Percentiles rank a stretch among this genome's conserved stretches.
phyloP scores from a whole-genome alignment of 441 rosid genomes.

The Cnidoscolus chayamansa region DNA sequence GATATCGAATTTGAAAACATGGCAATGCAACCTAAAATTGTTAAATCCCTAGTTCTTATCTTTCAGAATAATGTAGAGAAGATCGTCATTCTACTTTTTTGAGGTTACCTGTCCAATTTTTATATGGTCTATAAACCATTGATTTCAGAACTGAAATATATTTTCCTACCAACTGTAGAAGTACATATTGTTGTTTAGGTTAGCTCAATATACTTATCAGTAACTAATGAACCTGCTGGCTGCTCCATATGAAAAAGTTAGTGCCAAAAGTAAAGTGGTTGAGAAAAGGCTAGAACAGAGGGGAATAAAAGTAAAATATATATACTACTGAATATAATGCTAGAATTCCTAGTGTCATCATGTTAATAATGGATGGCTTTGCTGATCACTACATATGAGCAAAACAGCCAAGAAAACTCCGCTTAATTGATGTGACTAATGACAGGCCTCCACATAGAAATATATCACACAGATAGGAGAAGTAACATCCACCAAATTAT shows the following conservation, averaged over 20 bases:
- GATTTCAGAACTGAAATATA: background rate
- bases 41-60: background rate
- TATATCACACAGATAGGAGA: background rate
- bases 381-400: background rate
- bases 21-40: background rate
- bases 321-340: background rate
- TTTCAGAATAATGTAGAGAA: background rate
- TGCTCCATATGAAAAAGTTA: background rate
- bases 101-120: background rate
- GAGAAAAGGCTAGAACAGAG: background rate
- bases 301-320: background rate
- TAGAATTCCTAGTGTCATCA: background rate
- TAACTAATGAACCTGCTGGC: background rate
- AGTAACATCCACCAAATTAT: background rate
- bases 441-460: background rate
- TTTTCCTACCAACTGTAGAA: background rate
- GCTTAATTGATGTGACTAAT: background rate
- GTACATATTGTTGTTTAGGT: background rate
- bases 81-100: background rate
- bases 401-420: background rate
- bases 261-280: background rate
- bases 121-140: too few relatives aligned
- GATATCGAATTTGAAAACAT: background rate
- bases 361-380: background rate
- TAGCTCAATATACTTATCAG: background rate